These are phyloP conservation scores for Podaxis mareebaensis DNA, from an alignment of 768 basidiomycete genomes.

Conservation along the genomic window DNA sequence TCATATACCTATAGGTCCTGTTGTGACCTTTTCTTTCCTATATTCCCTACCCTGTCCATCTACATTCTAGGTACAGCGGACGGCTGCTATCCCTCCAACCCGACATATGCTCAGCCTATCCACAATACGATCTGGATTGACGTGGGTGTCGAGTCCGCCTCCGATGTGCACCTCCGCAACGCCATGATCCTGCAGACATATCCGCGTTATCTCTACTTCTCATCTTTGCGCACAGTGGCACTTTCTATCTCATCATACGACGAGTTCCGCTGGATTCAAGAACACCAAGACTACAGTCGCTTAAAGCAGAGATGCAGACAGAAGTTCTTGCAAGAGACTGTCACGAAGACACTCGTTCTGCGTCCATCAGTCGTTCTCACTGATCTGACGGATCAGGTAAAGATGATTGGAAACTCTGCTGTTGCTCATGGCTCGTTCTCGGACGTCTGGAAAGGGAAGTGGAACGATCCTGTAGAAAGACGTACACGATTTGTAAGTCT, in stretches of 20 bases:
- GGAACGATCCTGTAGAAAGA: conserved; percentile 48
- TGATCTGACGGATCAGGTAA: conserved; percentile 59
- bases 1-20: conserved; percentile 36
- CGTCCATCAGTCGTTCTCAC: conserved; percentile 49
- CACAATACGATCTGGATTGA: conserved; percentile 38
- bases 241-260: conserved; percentile 57
- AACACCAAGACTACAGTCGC: conserved; percentile 54
- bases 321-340: conserved; percentile 52
- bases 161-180: conserved; percentile 63
- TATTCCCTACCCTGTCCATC: conserved; percentile 52
- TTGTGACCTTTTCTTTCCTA: conserved; percentile 54
- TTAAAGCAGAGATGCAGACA: conserved; percentile 59
- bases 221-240: conserved; percentile 50
- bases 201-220: conserved; percentile 51
- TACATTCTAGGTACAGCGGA: conserved; percentile 47
- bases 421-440: conserved; percentile 58
- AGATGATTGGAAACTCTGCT: conserved; percentile 44
- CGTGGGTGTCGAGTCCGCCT: conserved; percentile 49
- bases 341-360: conserved; percentile 56
- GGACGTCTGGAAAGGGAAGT: conserved; percentile 61
- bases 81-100: conserved; percentile 16
- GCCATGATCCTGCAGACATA: conserved; percentile 57
- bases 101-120: conserved; percentile 19
- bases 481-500: conserved; percentile 34
- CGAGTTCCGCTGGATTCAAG: conserved; percentile 56